Percentiles rank a stretch among this genome's conserved stretches.
Conservation (phyloP, 2,329 filamentous ascomycete genomes). For the Paracorniculantispora psalliotae region DNA sequence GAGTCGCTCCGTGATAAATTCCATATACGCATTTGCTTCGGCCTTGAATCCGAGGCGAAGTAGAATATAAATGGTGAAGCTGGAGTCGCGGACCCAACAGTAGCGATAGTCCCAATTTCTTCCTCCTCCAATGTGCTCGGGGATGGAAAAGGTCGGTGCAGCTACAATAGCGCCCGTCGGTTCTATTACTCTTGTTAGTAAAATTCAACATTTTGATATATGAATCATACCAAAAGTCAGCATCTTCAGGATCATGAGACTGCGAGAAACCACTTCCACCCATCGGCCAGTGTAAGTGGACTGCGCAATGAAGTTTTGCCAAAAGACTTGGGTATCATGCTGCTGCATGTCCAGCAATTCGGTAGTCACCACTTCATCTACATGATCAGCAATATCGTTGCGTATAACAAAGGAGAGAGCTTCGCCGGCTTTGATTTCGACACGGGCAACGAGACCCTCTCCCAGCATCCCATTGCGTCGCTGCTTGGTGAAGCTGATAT, state of each 20-base stretch:
- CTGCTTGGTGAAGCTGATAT: conserved; percentile 51
- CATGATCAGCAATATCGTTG: conserved; percentile 54
- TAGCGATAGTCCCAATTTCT: conserved; percentile 71
- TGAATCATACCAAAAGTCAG: conserved; percentile 53
- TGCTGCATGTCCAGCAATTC: conserved; percentile 57
- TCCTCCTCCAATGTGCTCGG: conserved; percentile 65
- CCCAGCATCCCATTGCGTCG: conserved; percentile 49
- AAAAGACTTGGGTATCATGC: conserved; percentile 64
- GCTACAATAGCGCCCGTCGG: conserved; percentile 74
- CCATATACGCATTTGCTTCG: conserved; percentile 74
- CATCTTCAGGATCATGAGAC: conserved; percentile 69
- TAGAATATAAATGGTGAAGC: conserved; percentile 73
- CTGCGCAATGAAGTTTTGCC: conserved; percentile 68
- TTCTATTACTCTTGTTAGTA: conserved; percentile 36
- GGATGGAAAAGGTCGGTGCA: conserved; percentile 71
- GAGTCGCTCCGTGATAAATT: conserved; percentile 67
- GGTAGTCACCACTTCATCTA: conserved; percentile 54
- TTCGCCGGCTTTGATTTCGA: conserved; percentile 61
- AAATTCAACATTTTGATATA: background rate
- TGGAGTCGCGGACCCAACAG: conserved; percentile 72
- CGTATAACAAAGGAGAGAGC: conserved; percentile 64
- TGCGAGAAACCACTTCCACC: conserved; percentile 66
- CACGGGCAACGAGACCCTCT: conserved; percentile 56
- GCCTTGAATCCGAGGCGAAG: conserved; percentile 69
- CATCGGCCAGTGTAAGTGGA: conserved; percentile 68